These are phyloP conservation scores for Echeveria elegans DNA, from an alignment of 164 flowering plant genomes.

Conservation along the genomic window DNA sequence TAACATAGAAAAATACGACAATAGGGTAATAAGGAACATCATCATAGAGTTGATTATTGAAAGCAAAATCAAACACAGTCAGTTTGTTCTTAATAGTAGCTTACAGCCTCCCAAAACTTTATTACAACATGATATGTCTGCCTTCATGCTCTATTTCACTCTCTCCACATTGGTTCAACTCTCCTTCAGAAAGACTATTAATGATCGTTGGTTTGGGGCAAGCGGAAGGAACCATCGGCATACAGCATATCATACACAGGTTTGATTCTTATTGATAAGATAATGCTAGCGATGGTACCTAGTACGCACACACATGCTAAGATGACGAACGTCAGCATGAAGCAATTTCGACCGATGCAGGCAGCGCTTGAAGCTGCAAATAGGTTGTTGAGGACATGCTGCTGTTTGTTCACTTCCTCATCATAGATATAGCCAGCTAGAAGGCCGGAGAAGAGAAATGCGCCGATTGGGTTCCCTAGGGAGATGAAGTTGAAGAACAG, in stretches of 20 bases:
- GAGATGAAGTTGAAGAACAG: constrained; percentile 54
- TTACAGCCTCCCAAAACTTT: no score
- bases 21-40: no score
- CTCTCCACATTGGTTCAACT: no score
- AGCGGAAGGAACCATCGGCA: constrained; percentile 32
- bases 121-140: no score
- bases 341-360: constrained; percentile 73
- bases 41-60: no score
- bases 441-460: constrained; percentile 64
- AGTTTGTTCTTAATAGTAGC: no score
- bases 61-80: no score
- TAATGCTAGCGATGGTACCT: constrained; percentile 23
- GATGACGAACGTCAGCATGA: constrained; percentile 42
- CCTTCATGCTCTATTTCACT: no score
- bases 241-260: constrained; percentile 36
- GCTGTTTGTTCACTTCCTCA: constrained; percentile 56
- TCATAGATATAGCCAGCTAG: constrained; percentile 74
- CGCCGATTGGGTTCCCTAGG: constrained; percentile 76
- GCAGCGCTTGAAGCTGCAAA: constrained; percentile 21
- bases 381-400: constrained; percentile 23
- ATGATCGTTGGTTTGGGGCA: constrained; percentile 14
- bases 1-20: no score
- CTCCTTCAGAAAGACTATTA: no score
- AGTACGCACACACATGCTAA: constrained; percentile 31
- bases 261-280: constrained; percentile 25